phyloP scores from a whole-genome alignment of 495 filamentous ascomycete species.

The Coniosporium apollinis region DNA sequence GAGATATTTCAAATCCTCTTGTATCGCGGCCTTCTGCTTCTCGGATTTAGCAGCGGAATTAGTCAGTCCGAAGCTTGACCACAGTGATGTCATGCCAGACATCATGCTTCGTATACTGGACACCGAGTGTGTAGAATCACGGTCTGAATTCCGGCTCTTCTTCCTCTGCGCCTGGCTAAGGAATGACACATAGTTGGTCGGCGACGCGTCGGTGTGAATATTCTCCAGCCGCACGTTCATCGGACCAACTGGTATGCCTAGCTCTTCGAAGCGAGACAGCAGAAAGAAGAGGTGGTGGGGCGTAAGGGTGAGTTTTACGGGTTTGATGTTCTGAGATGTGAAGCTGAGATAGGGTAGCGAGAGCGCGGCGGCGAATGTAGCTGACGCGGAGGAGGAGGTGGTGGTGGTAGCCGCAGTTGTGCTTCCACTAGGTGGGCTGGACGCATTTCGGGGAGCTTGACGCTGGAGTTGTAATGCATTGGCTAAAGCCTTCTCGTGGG shows the following conservation, averaged over 20 bases:
- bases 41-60: constrained; percentile 64
- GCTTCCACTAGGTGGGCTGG: constrained; percentile 1
- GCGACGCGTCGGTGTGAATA: constrained; percentile 69
- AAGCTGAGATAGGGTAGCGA: constrained; percentile 75
- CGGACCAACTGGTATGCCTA: constrained; percentile 74
- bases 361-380: constrained; percentile 60
- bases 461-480: constrained; percentile 79
- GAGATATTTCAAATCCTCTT: constrained; percentile 81
- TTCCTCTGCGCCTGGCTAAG: constrained; percentile 60
- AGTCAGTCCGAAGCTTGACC: constrained; percentile 73
- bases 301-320: constrained; percentile 83
- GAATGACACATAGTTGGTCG: constrained; percentile 93
- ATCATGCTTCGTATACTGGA: constrained; percentile 95
- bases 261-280: constrained; percentile 82
- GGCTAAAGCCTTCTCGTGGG: constrained; percentile 90
- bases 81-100: constrained; percentile 83
- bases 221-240: constrained; percentile 95
- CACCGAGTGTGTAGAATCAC: constrained; percentile 82
- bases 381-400: constrained; percentile 46
- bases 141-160: constrained; percentile 62
- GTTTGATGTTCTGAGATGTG: constrained; percentile 66
- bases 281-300: constrained; percentile 96
- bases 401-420: constrained; percentile 19
- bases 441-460: constrained; percentile 49
- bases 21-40: constrained; percentile 67